A percentile compares a stretch with the other conserved stretches of the same genome.
Conservation (phyloP, 805 yeast genomes). For the Spathaspora sp. region DNA sequence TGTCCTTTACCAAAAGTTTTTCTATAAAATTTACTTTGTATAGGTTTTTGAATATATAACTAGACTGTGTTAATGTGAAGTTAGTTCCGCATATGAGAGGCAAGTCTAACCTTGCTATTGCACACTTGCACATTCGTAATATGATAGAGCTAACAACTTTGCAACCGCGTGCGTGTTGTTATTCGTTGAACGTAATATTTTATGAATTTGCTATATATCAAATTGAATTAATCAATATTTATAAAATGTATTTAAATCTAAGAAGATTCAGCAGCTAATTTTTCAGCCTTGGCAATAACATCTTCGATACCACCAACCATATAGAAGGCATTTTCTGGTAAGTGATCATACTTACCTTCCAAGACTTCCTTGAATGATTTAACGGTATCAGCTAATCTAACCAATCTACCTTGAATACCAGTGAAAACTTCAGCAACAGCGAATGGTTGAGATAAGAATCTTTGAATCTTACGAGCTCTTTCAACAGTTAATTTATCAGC, state of each 20-base stretch:
- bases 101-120: too few relatives aligned
- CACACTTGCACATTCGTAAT: too few relatives aligned
- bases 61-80: too few relatives aligned
- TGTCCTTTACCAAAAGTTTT: too few relatives aligned
- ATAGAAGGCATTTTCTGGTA: constrained; percentile 99
- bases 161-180: not conserved
- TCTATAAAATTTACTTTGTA: too few relatives aligned
- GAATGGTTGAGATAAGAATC: constrained; percentile 99
- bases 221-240: not conserved
- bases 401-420: constrained; percentile 98
- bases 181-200: not conserved
- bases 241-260: not conserved
- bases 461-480: constrained; percentile 99
- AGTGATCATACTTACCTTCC: constrained; percentile 97
- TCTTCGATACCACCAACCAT: constrained; percentile 99
- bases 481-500: constrained; percentile 98
- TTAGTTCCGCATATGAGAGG: too few relatives aligned
- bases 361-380: constrained; percentile 94
- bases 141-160: not conserved
- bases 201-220: constrained; percentile 1
- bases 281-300: constrained; percentile 97
- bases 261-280: constrained; percentile 85
- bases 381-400: constrained; percentile 93
- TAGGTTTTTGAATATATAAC: too few relatives aligned
- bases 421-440: constrained; percentile 99